These are phyloP conservation scores for Malus sieversii DNA, from an alignment of 306 rosid species.

Conservation along the genomic window DNA sequence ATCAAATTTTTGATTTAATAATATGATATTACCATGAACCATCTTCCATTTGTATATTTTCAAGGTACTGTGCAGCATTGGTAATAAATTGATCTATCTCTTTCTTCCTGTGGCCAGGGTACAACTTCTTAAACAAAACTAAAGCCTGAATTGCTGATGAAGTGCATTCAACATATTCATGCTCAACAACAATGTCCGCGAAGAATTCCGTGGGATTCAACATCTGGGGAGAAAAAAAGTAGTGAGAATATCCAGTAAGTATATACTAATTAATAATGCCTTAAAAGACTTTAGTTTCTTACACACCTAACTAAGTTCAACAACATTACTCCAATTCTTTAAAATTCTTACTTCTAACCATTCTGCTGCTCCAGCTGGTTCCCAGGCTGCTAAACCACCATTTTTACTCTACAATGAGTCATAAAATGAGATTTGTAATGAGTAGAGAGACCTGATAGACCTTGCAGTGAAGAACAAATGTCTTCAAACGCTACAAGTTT, in stretches of 20 bases:
- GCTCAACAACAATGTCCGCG: not conserved
- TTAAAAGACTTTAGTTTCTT: not conserved
- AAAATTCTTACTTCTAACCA: no score
- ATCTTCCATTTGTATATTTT: constrained; percentile 2
- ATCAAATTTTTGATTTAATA: not conserved
- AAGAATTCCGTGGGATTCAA: constrained; percentile 5
- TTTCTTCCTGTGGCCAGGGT: constrained; percentile 2
- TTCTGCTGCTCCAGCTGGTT: no score
- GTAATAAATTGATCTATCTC: not conserved
- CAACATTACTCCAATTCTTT: not conserved
- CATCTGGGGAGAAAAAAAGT: not conserved
- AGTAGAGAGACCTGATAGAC: no score
- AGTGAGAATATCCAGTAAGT: not conserved
- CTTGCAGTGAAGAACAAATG: no score
- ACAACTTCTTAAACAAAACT: not conserved
- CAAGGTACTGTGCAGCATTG: not conserved
- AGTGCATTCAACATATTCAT: constrained; percentile 12
- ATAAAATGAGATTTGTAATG: no score
- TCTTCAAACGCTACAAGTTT: no score
- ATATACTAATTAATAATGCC: no score
- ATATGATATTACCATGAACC: constrained; percentile 1
- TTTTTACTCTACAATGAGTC: constrained; percentile 40
- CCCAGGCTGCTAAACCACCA: constrained; percentile 62
- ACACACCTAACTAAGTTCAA: no score
- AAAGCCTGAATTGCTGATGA: constrained; percentile 3